These are phyloP conservation scores for Beauveria bassiana DNA, from an alignment of 2,329 filamentous ascomycete genomes.

Conservation along the genomic window DNA sequence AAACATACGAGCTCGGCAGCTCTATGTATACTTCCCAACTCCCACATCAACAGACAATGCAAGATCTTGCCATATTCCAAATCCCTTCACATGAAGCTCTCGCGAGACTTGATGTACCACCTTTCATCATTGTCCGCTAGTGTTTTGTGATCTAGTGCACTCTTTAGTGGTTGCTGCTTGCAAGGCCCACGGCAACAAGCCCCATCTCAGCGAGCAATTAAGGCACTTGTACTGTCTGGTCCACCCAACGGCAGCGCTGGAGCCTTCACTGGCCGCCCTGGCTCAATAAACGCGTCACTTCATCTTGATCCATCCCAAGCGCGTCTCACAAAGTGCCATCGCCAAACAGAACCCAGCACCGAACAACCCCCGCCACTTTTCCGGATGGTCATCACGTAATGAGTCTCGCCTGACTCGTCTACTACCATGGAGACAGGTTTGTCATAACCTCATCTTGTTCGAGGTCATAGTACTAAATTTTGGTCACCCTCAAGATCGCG, in stretches of 20 bases:
- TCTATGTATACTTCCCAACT: background rate
- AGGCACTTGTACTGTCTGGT: background rate
- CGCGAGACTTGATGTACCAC: background rate
- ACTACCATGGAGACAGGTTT: slow-evolving; percentile 2
- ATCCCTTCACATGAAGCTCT: background rate
- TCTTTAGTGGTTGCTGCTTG: background rate
- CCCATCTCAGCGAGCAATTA: background rate
- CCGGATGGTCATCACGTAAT: background rate
- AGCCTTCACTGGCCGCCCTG: background rate
- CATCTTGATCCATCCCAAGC: background rate
- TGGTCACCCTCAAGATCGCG: background rate
- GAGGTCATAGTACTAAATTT: background rate
- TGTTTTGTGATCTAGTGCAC: slow-evolving; percentile 6
- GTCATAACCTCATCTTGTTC: background rate
- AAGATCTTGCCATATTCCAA: background rate
- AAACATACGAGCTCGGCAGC: background rate
- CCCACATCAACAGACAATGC: background rate
- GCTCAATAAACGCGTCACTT: background rate
- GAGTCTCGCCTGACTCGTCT: background rate
- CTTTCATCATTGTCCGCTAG: background rate
- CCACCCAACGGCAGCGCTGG: background rate
- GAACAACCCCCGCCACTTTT: too few relatives aligned
- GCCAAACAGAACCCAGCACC: background rate
- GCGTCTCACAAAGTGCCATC: background rate
- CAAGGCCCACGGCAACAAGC: background rate